Evolutionary conservation across 75 land plant genomes (phyloP).

Genomic region (Cupressus sempervirens): DNA sequence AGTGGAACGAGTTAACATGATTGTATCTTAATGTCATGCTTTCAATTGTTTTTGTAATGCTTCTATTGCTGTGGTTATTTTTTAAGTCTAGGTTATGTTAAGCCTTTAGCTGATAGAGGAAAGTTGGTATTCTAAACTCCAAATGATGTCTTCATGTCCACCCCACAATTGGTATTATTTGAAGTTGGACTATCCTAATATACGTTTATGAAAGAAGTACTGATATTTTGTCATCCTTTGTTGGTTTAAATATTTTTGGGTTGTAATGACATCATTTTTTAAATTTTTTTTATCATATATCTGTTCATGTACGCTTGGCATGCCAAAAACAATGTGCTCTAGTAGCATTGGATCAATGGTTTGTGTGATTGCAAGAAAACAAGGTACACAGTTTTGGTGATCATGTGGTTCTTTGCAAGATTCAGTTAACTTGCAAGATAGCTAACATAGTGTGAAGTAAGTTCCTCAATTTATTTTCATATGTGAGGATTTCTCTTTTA

Average conservation of each 20-base stretch:
- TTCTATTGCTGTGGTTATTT: not conserved
- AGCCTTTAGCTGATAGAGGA: not conserved
- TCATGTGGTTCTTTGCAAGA: constrained; percentile 47
- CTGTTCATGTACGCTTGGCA: too few relatives aligned
- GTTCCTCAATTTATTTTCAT: constrained; percentile 9
- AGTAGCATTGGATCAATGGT: not conserved
- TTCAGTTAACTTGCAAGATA: constrained; percentile 54
- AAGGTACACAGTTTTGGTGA: not conserved
- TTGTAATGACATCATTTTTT: not conserved
- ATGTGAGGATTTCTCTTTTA: not conserved
- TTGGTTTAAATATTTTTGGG: not conserved
- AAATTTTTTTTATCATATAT: not conserved
- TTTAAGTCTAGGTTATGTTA: not conserved
- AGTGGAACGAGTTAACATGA: not conserved
- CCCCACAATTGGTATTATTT: not conserved
- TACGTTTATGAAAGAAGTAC: not conserved
- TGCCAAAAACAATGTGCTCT: too few relatives aligned
- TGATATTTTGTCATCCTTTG: not conserved
- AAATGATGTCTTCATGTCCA: not conserved
- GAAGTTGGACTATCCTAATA: not conserved
- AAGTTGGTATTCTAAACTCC: not conserved
- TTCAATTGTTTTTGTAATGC: not conserved
- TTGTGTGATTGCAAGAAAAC: not conserved
- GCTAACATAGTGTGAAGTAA: constrained; percentile 81
- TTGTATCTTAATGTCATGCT: not conserved